Evolutionary conservation across 2,329 filamentous ascomycete species (phyloP), one percentile per base, ranked within the genome.

Genomic region (Penicillium sp.): DNA sequence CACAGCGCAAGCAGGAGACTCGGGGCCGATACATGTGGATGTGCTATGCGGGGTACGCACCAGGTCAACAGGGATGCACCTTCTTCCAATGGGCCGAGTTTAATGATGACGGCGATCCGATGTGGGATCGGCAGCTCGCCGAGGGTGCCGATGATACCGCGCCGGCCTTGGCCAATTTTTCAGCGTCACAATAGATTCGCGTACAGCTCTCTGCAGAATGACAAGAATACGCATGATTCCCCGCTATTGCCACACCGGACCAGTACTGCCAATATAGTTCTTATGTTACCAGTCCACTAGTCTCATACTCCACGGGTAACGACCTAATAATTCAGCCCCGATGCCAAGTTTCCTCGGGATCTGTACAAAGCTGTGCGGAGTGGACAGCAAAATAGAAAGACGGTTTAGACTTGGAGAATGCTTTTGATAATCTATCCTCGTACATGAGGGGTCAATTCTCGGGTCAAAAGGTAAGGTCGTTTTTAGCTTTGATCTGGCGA

Each of bases 21-120:
- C 79, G 84, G 59, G 92, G 93, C 0, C 80, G 81, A 63, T 95
- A 97, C 68, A 94, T 95, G 73, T 95, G 91, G 90, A 94, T 93
- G 88, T 97, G 94, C 65, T 84, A 95, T 72, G 84, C 85, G 0
- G 85, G 86, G 26, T 70, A 63, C 60, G 58, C 63, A 4, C 71
- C 67, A 16, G 69, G 66, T 2, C 73, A 68, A 54, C 62, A 84
- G 36, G 85, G 82, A 5, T 96, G 91, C 65, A 77, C 81, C 0
- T 94, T 87, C 65, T 95, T 96, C 62, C 80, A 88, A 56, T 96
- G 91, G 91, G 90, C 88, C 0, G 82, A 86, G 49, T 95, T 96
- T 71, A 86, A 93, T 62, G 85, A 95, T 33, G 87, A 96, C 69
- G 93, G 93, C 1, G 85, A 89, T 61, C 91, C 92, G 0, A 76